Evolutionary conservation across 1,139 yeast species (phyloP).

Genomic region (Petasospora fabianii): DNA sequence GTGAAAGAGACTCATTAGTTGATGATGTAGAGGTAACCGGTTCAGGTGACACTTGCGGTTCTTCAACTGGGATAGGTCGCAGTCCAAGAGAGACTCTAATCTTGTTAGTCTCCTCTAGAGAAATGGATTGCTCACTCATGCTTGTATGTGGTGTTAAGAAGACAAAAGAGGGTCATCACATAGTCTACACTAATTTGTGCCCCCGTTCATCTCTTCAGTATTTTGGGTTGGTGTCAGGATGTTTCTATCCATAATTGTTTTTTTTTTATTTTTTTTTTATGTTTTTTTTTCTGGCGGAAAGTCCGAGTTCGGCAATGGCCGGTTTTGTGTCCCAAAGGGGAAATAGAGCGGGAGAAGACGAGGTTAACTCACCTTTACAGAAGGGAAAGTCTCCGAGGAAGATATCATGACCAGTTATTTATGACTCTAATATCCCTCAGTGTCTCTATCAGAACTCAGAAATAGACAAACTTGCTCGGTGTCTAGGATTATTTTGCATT

Average conservation of each 20-base stretch:
- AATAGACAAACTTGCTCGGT: too few species aligned
- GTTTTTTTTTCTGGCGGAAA: background rate
- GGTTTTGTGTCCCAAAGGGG: background rate
- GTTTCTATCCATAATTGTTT: background rate
- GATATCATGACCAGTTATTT: too few species aligned
- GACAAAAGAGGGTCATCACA: too few species aligned
- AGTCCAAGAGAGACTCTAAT: constrained; percentile 48
- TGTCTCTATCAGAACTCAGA: too few species aligned
- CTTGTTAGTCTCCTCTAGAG: constrained; percentile 51
- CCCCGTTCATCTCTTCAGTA: too few species aligned
- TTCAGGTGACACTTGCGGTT: background rate
- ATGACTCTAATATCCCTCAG: too few species aligned
- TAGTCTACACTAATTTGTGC: too few species aligned
- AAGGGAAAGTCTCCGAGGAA: too few species aligned
- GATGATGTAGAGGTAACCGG: too few species aligned
- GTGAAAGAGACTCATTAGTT: constrained; percentile 33
- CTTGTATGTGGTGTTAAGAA: too few species aligned
- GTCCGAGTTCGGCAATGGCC: background rate
- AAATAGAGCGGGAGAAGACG: background rate
- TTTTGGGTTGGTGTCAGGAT: constrained; percentile 5
- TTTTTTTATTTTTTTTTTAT: background rate
- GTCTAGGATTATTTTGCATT: too few species aligned
- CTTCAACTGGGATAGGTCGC: constrained; percentile 36
- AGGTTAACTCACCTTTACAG: too few species aligned
- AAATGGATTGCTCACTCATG: constrained; percentile 28